These are phyloP conservation scores for Aspergillus ochraceoroseus DNA, from an alignment of 2,329 filamentous ascomycete genomes.

Conservation along the genomic window DNA sequence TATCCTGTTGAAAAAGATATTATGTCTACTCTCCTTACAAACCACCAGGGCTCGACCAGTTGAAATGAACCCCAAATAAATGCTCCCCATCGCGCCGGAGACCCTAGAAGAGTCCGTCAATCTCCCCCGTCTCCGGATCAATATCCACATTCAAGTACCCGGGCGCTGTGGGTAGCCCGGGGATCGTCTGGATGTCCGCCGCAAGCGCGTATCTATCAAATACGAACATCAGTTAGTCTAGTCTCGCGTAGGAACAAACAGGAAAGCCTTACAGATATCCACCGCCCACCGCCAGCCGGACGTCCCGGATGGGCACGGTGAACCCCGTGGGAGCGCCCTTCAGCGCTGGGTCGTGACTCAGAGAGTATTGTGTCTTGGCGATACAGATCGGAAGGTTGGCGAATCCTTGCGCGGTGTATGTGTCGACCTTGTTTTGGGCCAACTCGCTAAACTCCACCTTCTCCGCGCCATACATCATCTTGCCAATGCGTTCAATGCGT, in stretches of 20 bases:
- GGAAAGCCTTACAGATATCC: constrained; percentile 69
- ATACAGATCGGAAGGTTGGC: constrained; percentile 92
- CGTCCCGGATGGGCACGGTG: constrained; percentile 88
- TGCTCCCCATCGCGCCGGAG: constrained; percentile 7
- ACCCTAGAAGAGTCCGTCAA: constrained; percentile 77
- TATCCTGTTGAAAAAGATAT: constrained; percentile 13
- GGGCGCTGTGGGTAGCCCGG: constrained; percentile 87
- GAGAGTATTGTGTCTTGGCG: constrained; percentile 96
- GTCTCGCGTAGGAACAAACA: neutral
- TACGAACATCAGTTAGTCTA: constrained; percentile 34
- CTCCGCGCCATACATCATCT: constrained; percentile 89
- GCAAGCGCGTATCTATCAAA: constrained; percentile 72
- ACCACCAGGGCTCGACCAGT: constrained; percentile 8
- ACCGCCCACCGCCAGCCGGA: constrained; percentile 87
- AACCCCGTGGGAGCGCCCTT: constrained; percentile 96
- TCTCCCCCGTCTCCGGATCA: constrained; percentile 75
- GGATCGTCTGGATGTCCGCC: constrained; percentile 97
- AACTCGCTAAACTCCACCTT: constrained; percentile 89
- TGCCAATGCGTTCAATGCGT: constrained; percentile 84
- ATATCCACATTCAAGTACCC: constrained; percentile 92
- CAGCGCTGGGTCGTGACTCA: constrained; percentile 85
- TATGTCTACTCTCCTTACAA: too few relatives aligned
- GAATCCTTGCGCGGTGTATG: constrained; percentile 87
- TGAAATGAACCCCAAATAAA: constrained; percentile 15
- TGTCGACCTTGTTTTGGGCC: constrained; percentile 93